Conservation (phyloP, 2,329 filamentous ascomycete genomes). For the Blastomyces parvus region DNA sequence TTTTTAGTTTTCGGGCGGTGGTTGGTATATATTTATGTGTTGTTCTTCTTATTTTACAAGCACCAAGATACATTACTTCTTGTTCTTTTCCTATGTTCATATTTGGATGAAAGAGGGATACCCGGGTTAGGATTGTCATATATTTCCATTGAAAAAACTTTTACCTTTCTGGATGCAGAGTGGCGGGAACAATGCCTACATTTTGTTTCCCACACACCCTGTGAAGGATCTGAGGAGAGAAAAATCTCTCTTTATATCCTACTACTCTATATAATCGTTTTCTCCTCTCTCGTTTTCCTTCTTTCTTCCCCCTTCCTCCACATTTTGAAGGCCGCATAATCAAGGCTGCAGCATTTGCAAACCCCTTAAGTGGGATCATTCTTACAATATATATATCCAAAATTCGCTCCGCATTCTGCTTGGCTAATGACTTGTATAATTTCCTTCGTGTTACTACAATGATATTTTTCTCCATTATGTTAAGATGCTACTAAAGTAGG, state of each 20-base stretch:
- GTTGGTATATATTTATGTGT: background rate
- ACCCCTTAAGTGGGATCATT: background rate
- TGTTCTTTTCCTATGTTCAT: background rate
- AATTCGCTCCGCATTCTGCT: background rate
- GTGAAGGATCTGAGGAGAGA: background rate
- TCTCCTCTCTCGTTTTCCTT: background rate
- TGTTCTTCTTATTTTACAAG: background rate
- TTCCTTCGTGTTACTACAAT: background rate
- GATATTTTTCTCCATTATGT: background rate
- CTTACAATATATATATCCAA: background rate
- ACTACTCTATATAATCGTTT: background rate
- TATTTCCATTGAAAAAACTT: background rate
- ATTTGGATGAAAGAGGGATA: background rate
- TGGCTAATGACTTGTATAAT: background rate
- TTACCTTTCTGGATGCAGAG: background rate
- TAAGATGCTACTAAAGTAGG: background rate
- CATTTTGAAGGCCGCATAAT: background rate
- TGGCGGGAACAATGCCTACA: background rate
- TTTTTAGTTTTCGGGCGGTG: background rate
- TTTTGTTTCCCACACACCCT: no score
- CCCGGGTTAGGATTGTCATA: background rate
- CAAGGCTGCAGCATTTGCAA: background rate
- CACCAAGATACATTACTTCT: background rate
- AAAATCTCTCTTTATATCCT: background rate
- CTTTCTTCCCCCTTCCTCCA: background rate